Base-by-base conservation (phyloP, 2,329 filamentous ascomycete genomes). In the Pseudogymnoascus sp. region DNA sequence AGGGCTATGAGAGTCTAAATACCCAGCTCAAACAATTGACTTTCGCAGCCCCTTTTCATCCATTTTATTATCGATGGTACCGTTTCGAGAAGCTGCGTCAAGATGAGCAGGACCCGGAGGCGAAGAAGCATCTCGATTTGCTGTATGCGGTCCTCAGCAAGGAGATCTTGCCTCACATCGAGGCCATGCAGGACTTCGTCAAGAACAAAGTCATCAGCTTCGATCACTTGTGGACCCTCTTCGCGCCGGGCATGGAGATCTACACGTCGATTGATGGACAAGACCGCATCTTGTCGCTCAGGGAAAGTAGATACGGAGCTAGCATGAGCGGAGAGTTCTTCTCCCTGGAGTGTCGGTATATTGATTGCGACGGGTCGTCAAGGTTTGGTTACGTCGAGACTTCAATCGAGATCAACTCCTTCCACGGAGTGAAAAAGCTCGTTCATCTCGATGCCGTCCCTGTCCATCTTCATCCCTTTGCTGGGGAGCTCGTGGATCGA, bases 191-290 rank as follows among this genome's bases (percentile, higher is more conserved):
- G 1, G 68, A 69, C 37, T 72, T 76, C 69, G 72, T 72, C 41
- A 73, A 69, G 56, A 75, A 77, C 63, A 68, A 71, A 6, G 74
- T 78, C 37, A 76, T 77, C 69, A 76, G 73, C 3, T 80, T 76
- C 63, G 71, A 76, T n/a, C 70, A 75, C 50, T 70, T 80, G 1
- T 80, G 78, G 78, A 78, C 76, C 10, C 63, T 67, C 12, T 67
- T 67, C 59, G 28, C 61, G 3, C 66, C 66, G 12, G 66, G 62
- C 56, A 69, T 59, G 59, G 67, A 66, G 22, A 46, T 65, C 1
- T 65, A 70, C 56, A 65, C 61, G n/a, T 14, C 64, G 40, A 38
- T 67, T 68, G 59, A 63, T 61, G 24, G 65, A 28, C 65, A 66
- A 19, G 66, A 67, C 40, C 63, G 64, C 11, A 59, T 66, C 16